Evolutionary conservation across 2,329 filamentous ascomycete genomes (phyloP).

Genomic region (Lachnellula subtilissima): DNA sequence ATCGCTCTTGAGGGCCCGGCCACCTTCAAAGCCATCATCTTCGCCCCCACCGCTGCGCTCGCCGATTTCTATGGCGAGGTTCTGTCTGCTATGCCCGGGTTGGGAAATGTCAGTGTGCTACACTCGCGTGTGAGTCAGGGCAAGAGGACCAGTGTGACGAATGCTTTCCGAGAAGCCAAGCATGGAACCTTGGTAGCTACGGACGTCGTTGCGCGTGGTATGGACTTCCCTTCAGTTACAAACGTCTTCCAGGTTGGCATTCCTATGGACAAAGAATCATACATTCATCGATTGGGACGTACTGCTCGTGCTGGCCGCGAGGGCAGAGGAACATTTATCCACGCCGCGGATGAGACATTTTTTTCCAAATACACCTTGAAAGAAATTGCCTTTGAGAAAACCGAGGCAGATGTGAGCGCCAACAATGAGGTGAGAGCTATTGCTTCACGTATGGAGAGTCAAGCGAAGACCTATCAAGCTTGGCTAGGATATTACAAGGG

Average conservation of each 20-base stretch:
- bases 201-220: slow-evolving; percentile 75
- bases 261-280: slow-evolving; percentile 62
- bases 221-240: slow-evolving; percentile 79
- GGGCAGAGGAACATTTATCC: slow-evolving; percentile 65
- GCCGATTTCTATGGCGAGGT: slow-evolving; percentile 61
- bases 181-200: slow-evolving; percentile 69
- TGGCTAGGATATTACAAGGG: slow-evolving; percentile 53
- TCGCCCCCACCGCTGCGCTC: slow-evolving; percentile 74
- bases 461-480: slow-evolving; percentile 49
- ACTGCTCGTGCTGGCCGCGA: slow-evolving; percentile 71
- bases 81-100: slow-evolving; percentile 37
- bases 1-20: slow-evolving; percentile 38
- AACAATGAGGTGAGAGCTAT: slow-evolving; percentile 36
- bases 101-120: slow-evolving; percentile 44
- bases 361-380: slow-evolving; percentile 48
- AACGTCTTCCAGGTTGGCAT: slow-evolving; percentile 71
- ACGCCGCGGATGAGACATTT: slow-evolving; percentile 51
- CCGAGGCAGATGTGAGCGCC: slow-evolving; percentile 42
- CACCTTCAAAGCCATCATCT: slow-evolving; percentile 91
- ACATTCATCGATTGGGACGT: slow-evolving; percentile 73
- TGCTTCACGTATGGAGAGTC: slow-evolving; percentile 40
- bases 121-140: slow-evolving; percentile 73
- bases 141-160: slow-evolving; percentile 64
- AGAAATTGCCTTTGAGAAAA: slow-evolving; percentile 48
- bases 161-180: slow-evolving; percentile 62